A percentile compares a stretch with the other conserved stretches of the same genome.
These are phyloP conservation scores for Penicillium sp. DNA, from an alignment of 2,329 filamentous ascomycete species.

Conservation along the genomic window DNA sequence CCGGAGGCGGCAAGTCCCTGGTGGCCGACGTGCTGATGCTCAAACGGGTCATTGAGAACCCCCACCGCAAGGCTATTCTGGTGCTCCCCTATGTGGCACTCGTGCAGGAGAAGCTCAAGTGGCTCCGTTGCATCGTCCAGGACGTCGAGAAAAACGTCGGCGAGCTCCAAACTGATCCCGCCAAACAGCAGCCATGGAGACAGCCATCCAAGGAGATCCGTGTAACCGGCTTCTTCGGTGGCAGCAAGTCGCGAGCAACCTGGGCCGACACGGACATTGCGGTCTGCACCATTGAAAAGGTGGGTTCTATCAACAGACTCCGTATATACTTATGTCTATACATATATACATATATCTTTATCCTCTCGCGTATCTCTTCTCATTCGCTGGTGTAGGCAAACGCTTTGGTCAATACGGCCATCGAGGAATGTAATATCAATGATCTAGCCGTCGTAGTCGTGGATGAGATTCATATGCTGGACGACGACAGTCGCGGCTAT, in stretches of 20 bases:
- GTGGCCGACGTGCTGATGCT: slow-evolving; percentile 71
- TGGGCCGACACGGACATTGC: slow-evolving; percentile 76
- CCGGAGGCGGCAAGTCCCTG: slow-evolving; percentile 72
- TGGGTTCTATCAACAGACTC: slow-evolving; percentile 18
- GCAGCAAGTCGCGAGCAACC: slow-evolving; percentile 61
- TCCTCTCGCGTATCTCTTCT: slow-evolving; percentile 1
- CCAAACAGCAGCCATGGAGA: slow-evolving; percentile 29
- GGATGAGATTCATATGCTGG: slow-evolving; percentile 79
- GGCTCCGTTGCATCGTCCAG: slow-evolving; percentile 65
- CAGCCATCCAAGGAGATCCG: slow-evolving; percentile 58
- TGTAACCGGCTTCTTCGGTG: slow-evolving; percentile 71
- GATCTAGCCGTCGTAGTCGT: slow-evolving; percentile 65
- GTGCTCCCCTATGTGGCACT: slow-evolving; percentile 75
- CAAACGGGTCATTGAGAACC: slow-evolving; percentile 63
- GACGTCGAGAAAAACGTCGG: slow-evolving; percentile 47
- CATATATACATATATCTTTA: background rate
- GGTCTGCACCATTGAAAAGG: slow-evolving; percentile 77
- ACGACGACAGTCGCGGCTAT: slow-evolving; percentile 72
- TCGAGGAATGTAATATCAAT: slow-evolving; percentile 65
- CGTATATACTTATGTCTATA: background rate
- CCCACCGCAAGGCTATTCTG: slow-evolving; percentile 63
- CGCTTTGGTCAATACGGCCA: slow-evolving; percentile 66
- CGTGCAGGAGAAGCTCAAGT: slow-evolving; percentile 74
- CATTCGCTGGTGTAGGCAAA: slow-evolving; percentile 57
- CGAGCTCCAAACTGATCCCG: slow-evolving; percentile 28